These are phyloP conservation scores for Dactylonectria macrodidyma DNA, from an alignment of 2,329 filamentous ascomycete genomes.

Conservation along the genomic window DNA sequence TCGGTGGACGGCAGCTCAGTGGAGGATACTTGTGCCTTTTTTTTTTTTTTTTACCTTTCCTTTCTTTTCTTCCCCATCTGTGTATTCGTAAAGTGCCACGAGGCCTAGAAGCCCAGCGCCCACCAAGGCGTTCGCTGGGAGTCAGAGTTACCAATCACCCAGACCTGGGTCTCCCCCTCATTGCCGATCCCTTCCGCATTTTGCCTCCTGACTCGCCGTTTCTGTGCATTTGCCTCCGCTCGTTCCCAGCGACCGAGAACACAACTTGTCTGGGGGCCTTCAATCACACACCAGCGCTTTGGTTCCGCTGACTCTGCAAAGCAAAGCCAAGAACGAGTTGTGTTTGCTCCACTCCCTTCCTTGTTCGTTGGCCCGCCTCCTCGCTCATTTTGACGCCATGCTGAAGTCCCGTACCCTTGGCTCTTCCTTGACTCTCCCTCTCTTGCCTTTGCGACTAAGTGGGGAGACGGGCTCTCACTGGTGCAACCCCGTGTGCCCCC, in stretches of 20 bases:
- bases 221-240: neutral
- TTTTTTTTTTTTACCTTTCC: neutral
- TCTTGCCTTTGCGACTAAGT: constrained; percentile 24
- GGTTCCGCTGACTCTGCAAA: too few relatives aligned
- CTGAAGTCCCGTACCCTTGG: neutral
- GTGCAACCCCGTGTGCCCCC: constrained; percentile 30
- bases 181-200: constrained; percentile 25
- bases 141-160: constrained; percentile 10
- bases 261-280: too few relatives aligned
- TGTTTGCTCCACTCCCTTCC: too few relatives aligned
- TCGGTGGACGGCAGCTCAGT: neutral
- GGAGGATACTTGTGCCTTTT: constrained; percentile 7
- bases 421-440: constrained; percentile 3
- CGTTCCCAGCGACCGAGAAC: too few relatives aligned
- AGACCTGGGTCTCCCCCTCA: neutral
- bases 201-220: constrained; percentile 29
- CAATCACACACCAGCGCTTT: too few relatives aligned
- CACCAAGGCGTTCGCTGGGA: neutral
- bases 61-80: neutral
- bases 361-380: neutral
- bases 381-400: neutral
- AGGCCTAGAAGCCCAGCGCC: neutral
- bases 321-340: too few relatives aligned
- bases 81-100: constrained; percentile 8
- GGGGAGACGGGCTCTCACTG: constrained; percentile 22